Evolutionary conservation across 2,329 filamentous ascomycete genomes (phyloP), one percentile per base, ranked within the genome.

Genomic region (Fusarium pilosicola): DNA sequence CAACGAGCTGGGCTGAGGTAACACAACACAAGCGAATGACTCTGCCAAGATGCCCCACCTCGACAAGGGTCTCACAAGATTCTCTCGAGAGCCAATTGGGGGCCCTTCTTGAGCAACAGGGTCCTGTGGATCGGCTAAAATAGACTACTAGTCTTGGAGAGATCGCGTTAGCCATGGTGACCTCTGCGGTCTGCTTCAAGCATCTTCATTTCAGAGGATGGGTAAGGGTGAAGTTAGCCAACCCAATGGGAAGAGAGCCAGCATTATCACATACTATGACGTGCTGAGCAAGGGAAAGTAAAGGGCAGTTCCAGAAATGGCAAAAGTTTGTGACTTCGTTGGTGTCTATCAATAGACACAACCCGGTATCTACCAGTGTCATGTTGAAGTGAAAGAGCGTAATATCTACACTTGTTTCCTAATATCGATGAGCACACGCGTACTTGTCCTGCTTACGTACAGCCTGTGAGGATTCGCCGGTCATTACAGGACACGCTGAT

Each of bases 11-110:
- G 22, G 58, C 34, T 61, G 36, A 13, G 46, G 46, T 41, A 39
- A 42, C 26, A 55, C 34, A 26, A 32, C 58, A 34, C 26, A 34
- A 42, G 55, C 30, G 48, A 54, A n/a, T 38, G 41, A 48, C 48
- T 62, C 55, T 68, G 56, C 49, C 36, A 39, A 54, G 45, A 55
- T 54, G 32, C 64, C 49, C 49, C 57, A 58, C 52, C 36, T 28
- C 20, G 15, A 55, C 51, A 55, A 55, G 34, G 51, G 24, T 41
- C 51, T n/a, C 18, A 13, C 15, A 48, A 14, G 18, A 13, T 36
- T 48, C 61, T 26, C 30, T 32, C 15, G 30, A 12, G 38, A 45
- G 39, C 63, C 60, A 65, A 59, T 65, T 64, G 36, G 41, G 36
- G 14, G 22, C 11, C 41, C 36, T 54, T 34, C 26, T 44, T 17